Evolutionary conservation across 176 grass and related monocot genomes (phyloP).

Genomic region (Aegilops speltoides): DNA sequence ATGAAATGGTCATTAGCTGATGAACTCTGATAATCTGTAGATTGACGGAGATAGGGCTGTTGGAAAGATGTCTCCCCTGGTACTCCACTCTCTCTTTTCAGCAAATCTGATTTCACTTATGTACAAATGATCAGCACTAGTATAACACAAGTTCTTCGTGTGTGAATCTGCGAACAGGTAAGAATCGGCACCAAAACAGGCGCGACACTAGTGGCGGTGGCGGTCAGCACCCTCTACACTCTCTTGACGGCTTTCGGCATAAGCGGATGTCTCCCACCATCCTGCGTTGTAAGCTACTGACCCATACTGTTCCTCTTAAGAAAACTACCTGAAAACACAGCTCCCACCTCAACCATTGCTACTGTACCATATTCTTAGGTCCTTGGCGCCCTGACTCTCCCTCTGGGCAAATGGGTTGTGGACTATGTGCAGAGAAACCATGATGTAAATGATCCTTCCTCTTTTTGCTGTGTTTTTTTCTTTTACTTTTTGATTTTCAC

Average conservation of each 20-base stretch:
- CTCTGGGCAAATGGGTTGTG: conserved; percentile 61
- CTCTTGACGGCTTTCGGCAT: conserved; percentile 53
- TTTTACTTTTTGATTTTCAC: too few relatives aligned
- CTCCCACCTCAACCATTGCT: conserved; percentile 8
- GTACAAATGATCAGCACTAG: not conserved
- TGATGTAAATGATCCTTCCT: conserved; percentile 45
- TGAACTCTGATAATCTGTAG: conserved; percentile 31
- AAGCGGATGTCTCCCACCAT: conserved; percentile 56
- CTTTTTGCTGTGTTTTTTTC: too few relatives aligned
- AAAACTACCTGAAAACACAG: not conserved
- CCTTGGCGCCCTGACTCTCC: conserved; percentile 57
- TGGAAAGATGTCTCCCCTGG: conserved; percentile 94
- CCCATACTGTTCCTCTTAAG: not conserved
- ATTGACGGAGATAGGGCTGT: conserved; percentile 80
- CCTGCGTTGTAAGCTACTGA: conserved; percentile 60
- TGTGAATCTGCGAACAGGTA: conserved; percentile 47
- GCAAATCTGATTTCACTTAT: not conserved
- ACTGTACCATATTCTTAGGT: conserved; percentile 35
- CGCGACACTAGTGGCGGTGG: conserved; percentile 50
- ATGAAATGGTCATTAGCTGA: conserved; percentile 14
- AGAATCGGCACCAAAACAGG: conserved; percentile 71
- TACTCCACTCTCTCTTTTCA: conserved; percentile 21
- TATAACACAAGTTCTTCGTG: not conserved
- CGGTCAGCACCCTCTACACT: conserved; percentile 51
- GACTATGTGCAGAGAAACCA: conserved; percentile 76